Conservation (phyloP, 225 moss, liverwort and hornwort species). For the Ulota crispa region DNA sequence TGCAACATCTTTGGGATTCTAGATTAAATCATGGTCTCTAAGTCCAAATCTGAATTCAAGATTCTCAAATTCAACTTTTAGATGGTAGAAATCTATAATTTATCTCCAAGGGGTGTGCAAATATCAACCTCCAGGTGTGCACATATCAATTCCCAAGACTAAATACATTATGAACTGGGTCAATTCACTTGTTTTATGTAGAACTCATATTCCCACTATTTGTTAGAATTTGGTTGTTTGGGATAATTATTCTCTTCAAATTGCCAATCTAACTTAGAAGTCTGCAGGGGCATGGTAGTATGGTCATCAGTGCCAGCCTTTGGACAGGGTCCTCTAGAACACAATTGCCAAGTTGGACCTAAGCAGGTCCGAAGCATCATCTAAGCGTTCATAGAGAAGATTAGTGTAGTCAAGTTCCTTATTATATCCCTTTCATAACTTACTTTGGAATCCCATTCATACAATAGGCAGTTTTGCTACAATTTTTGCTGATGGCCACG, state of each 20-base stretch:
- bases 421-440: too few relatives aligned
- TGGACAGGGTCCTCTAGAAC: conserved; percentile 11
- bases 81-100: too few relatives aligned
- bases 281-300: conserved; percentile 61
- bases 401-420: background rate
- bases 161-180: background rate
- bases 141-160: too few relatives aligned
- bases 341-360: conserved; percentile 56
- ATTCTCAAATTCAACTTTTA: too few relatives aligned
- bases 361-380: conserved; percentile 44
- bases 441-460: background rate
- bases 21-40: too few relatives aligned
- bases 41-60: too few relatives aligned
- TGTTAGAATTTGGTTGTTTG: background rate
- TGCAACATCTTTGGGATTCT: too few relatives aligned
- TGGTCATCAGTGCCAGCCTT: conserved; percentile 61
- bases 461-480: background rate
- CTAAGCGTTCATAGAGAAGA: background rate
- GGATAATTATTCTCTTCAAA: background rate
- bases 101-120: too few relatives aligned
- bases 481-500: background rate
- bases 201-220: too few relatives aligned
- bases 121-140: too few relatives aligned
- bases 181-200: background rate
- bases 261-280: background rate